A percentile compares a stretch with the other conserved stretches of the same genome.
Conservation (phyloP, 805 yeast species). For the Groenewaldozyma salmanticensis region DNA sequence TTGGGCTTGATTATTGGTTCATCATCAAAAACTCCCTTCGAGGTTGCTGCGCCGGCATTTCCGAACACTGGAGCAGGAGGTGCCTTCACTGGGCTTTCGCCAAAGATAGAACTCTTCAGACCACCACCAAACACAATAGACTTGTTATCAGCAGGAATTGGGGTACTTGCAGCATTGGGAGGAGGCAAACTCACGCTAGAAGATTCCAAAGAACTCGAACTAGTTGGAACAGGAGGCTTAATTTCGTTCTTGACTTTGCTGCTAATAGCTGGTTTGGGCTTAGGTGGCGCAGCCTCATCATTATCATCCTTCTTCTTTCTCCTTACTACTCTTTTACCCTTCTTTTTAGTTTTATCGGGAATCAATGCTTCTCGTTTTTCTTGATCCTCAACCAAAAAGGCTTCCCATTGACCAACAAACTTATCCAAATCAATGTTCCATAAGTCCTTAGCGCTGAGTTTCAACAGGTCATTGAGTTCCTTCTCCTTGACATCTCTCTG, state of each 20-base stretch:
- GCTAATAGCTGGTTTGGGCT: conserved; percentile 9
- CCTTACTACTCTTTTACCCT: conserved; percentile 26
- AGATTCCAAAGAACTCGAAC: background rate
- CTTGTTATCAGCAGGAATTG: conserved; percentile 13
- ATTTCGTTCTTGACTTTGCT: conserved; percentile 2
- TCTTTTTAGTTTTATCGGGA: conserved; percentile 27
- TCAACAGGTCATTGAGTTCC: conserved; percentile 57
- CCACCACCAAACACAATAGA: conserved; percentile 26
- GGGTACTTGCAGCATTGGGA: too few relatives aligned
- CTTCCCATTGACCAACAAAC: conserved; percentile 56
- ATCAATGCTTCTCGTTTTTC: conserved; percentile 43
- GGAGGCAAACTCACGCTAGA: too few relatives aligned
- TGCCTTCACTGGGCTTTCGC: conserved; percentile 17
- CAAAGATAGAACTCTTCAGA: conserved; percentile 22
- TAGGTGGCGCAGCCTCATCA: conserved; percentile 19
- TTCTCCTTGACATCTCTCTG: conserved; percentile 65
- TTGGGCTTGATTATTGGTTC: conserved; percentile 17
- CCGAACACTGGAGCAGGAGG: background rate
- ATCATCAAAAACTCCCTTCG: conserved; percentile 1
- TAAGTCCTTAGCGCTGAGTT: conserved; percentile 69
- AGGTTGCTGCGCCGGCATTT: conserved; percentile 3
- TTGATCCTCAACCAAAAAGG: conserved; percentile 57
- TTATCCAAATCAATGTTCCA: conserved; percentile 80
- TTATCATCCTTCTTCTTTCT: conserved; percentile 24
- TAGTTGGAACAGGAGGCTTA: background rate